These are phyloP conservation scores for Salix caprea DNA, from an alignment of 345 rosid genomes.

Conservation along the genomic window DNA sequence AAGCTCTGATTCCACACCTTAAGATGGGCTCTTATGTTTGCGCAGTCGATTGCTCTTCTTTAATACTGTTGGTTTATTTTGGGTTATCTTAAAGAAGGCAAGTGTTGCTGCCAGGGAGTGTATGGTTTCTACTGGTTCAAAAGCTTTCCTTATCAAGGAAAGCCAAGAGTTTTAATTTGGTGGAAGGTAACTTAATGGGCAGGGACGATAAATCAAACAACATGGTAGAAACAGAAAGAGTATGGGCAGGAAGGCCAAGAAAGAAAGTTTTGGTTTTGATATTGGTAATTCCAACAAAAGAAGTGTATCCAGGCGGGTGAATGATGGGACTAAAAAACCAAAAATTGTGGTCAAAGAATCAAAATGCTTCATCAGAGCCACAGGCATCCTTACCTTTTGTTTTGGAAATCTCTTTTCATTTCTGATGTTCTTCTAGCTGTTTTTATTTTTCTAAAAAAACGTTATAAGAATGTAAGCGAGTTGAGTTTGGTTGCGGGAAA, in stretches of 20 bases:
- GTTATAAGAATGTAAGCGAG: background rate
- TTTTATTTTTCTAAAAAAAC: too few relatives aligned
- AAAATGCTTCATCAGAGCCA: conserved; percentile 32
- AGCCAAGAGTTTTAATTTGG: conserved; percentile 10
- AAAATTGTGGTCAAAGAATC: conserved; percentile 32
- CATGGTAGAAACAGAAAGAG: conserved; percentile 36
- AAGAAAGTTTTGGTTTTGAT: conserved; percentile 45
- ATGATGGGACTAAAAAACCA: conserved; percentile 16
- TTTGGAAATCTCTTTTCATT: background rate
- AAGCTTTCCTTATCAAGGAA: conserved; percentile 41
- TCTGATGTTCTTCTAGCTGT: background rate
- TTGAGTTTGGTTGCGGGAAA: conserved; percentile 44
- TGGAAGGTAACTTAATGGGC: conserved; percentile 46
- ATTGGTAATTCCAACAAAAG: conserved; percentile 35
- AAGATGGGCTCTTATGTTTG: background rate
- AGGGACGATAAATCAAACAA: conserved; percentile 40
- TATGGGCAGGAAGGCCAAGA: conserved; percentile 47
- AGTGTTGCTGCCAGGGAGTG: background rate
- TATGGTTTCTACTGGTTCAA: conserved; percentile 58
- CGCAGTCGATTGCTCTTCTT: background rate
- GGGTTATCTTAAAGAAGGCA: background rate
- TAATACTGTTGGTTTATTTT: background rate
- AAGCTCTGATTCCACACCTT: background rate
- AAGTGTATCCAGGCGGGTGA: conserved; percentile 17
- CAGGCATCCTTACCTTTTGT: conserved; percentile 20